Percentiles rank a stretch among this genome's conserved stretches.
Conservation (phyloP, 1,284 basidiomycete genomes). For the Apiotrichum laibachii region DNA sequence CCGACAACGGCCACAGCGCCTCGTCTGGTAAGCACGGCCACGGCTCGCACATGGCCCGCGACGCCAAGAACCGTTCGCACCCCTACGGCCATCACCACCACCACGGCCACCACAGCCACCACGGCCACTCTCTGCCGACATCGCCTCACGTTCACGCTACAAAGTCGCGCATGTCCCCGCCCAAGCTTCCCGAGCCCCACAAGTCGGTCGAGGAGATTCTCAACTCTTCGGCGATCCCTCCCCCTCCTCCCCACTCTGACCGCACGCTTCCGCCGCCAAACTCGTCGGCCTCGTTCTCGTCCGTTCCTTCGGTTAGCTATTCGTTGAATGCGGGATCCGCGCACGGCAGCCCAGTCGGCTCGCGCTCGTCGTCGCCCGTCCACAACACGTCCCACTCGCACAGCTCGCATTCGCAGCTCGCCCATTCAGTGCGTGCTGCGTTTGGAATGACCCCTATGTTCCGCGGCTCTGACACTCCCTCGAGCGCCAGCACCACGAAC, state of each 20-base stretch:
- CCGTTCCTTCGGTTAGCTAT: conserved; percentile 34
- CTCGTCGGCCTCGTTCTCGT: conserved; percentile 32
- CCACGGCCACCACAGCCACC: conserved; percentile 22
- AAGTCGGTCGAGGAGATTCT: conserved; percentile 53
- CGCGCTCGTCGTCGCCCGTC: conserved; percentile 43
- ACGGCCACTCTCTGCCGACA: conserved; percentile 36
- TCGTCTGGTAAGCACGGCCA: conserved; percentile 50
- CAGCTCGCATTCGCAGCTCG: conserved; percentile 25
- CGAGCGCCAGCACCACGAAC: conserved; percentile 16
- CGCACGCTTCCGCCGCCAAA: conserved; percentile 47
- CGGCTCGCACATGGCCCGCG: conserved; percentile 43
- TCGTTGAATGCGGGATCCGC: conserved; percentile 45
- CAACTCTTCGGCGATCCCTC: conserved; percentile 47
- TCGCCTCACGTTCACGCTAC: conserved; percentile 36
- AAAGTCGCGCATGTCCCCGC: conserved; percentile 43
- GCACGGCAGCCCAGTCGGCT: conserved; percentile 43
- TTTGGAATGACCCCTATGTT: conserved; percentile 87
- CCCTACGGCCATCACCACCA: conserved; percentile 35
- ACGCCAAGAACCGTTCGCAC: conserved; percentile 48
- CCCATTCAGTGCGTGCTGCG: conserved; percentile 68
- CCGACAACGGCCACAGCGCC: conserved; percentile 47
- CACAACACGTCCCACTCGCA: conserved; percentile 18
- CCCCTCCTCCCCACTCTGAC: conserved; percentile 37
- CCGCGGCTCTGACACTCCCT: conserved; percentile 27
- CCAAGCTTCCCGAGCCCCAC: conserved; percentile 30